Evolutionary conservation across 2,329 filamentous ascomycete genomes (phyloP), one percentile per base, ranked within the genome.

Genomic region (Coleophoma eucalyptorum): DNA sequence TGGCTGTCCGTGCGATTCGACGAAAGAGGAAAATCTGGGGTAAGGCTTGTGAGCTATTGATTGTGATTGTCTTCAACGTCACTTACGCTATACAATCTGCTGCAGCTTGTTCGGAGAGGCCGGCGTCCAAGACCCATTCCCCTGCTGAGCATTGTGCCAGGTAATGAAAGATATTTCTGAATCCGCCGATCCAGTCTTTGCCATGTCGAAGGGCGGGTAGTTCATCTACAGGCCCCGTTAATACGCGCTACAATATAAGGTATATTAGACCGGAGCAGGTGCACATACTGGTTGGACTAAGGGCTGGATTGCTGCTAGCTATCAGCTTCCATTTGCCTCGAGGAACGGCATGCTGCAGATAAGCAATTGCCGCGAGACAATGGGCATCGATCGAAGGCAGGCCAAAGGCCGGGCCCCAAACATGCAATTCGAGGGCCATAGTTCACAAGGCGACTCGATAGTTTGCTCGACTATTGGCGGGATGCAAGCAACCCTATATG

Each of bases 351-450:
- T 82, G 75, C 54, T 82, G 79, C 51, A 96, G 77, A 66, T 92
- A 92, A 48, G 89, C 83, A 58, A 96, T 83, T 41, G 87, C 78
- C 26, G 92, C 92, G 54, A 96, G 81, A 66, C 92, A 97, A 74
- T 96, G 89, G 43, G 93, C 78, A 64, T 97, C 92, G 62, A 97
- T 87, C 41, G 94, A 97, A 13, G 93, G 86, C 42, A 97, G 81
- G 38, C 84, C 85, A 68, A 96, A 96, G 38, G 89, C 92, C 49
- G 90, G 86, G 46, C 92, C 92, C 87, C 92, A 96, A 64, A 96
- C 80, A 71, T 96, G 88, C 53, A 99, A 81, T 71, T 93, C 82
- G 45, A 90, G 72, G 56, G 82, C 62, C 67, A 70, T 72, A 48
- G 26, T 18, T 18, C 10, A 8, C 5, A 26, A 26, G 6, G 26